Conservation (phyloP, 768 basidiomycete genomes). For the Rhodotorula paludigena region DNA sequence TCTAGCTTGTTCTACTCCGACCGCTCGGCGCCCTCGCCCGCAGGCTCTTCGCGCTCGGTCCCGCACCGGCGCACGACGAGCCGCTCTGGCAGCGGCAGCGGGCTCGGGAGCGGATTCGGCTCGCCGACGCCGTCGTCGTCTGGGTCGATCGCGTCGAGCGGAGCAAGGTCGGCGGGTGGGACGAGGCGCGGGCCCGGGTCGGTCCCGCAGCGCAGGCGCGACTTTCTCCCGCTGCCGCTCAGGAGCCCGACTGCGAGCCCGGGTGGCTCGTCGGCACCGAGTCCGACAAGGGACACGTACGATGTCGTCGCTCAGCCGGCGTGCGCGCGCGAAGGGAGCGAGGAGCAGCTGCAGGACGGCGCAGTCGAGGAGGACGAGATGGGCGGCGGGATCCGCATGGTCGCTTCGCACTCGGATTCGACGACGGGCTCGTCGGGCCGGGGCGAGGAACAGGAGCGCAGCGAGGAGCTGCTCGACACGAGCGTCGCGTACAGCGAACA, state of each 20-base stretch:
- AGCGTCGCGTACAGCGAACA: neutral
- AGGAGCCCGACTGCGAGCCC: constrained; percentile 3
- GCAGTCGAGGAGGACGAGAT: neutral
- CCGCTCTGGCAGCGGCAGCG: neutral
- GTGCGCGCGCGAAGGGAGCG: neutral
- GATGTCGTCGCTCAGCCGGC: neutral
- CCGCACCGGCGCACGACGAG: constrained; percentile 2
- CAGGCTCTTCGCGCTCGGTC: neutral
- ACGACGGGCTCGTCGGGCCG: neutral
- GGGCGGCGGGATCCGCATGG: constrained; percentile 26
- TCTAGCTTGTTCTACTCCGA: constrained; percentile 42
- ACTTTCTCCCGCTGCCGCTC: constrained; percentile 37
- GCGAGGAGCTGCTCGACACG: no score
- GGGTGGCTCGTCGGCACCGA: constrained; percentile 2
- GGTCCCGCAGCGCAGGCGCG: constrained; percentile 34
- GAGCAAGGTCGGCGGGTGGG: neutral
- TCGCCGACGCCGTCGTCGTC: constrained; percentile 2
- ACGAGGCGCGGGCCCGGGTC: constrained; percentile 14
- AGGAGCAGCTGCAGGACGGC: neutral
- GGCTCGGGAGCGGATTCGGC: constrained; percentile 1
- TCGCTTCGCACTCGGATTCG: constrained; percentile 15
- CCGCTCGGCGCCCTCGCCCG: constrained; percentile 15
- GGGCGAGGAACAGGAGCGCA: neutral
- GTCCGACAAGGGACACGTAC: constrained; percentile 20
- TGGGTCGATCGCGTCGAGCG: neutral